Conservation (phyloP, 768 basidiomycete genomes). For the Serendipita sp. region DNA sequence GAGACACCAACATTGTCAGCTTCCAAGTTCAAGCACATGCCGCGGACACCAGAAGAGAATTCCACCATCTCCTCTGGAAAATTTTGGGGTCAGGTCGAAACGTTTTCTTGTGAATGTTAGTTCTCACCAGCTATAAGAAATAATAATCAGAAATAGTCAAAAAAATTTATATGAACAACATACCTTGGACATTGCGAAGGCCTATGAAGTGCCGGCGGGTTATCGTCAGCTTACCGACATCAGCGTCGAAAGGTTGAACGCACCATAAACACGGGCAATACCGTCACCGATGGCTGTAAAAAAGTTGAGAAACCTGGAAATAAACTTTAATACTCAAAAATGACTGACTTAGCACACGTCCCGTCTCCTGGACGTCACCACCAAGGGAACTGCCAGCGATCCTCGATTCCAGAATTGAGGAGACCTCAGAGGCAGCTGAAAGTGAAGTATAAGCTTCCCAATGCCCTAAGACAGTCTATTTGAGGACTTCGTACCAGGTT, state of each 20-base stretch:
- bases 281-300: slow-evolving; percentile 90
- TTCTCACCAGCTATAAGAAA: slow-evolving; percentile 15
- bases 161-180: slow-evolving; percentile 11
- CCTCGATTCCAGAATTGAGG: slow-evolving; percentile 96
- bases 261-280: slow-evolving; percentile 86
- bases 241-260: slow-evolving; percentile 7
- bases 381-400: slow-evolving; percentile 84
- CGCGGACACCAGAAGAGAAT: slow-evolving; percentile 98
- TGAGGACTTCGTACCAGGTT: slow-evolving; percentile 56
- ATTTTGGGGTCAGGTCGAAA: background rate
- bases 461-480: background rate
- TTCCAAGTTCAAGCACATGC: slow-evolving; percentile 99
- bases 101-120: background rate
- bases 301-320: background rate
- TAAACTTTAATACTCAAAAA: slow-evolving; percentile 15
- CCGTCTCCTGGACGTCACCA: slow-evolving; percentile 96
- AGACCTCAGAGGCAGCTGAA: slow-evolving; percentile 95
- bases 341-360: slow-evolving; percentile 86
- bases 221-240: slow-evolving; percentile 4
- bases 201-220: slow-evolving; percentile 27
- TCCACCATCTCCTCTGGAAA: slow-evolving; percentile 98
- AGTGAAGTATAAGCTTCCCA: slow-evolving; percentile 11
- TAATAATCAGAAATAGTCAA: slow-evolving; percentile 6
- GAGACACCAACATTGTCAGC: slow-evolving; percentile 99
- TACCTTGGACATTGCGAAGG: slow-evolving; percentile 95